Evolutionary conservation across 2,329 filamentous ascomycete species (phyloP).

Genomic region (Chalara sp.): DNA sequence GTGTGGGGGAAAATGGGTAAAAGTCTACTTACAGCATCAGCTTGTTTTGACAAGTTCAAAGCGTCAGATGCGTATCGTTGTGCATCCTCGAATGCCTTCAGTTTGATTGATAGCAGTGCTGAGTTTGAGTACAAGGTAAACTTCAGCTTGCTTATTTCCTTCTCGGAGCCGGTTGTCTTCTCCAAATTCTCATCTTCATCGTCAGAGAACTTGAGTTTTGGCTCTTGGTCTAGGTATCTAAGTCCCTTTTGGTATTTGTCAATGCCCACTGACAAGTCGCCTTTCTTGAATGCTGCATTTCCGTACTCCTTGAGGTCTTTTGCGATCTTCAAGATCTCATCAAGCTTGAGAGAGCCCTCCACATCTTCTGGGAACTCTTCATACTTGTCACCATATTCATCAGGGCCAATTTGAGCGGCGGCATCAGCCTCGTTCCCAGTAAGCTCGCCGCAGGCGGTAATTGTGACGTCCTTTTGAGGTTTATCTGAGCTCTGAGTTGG

Average conservation of each 20-base stretch:
- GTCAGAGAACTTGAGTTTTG: constrained; percentile 65
- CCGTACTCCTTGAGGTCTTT: constrained; percentile 84
- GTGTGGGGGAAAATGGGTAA: neutral
- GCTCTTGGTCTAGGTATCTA: constrained; percentile 82
- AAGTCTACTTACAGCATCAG: constrained; percentile 41
- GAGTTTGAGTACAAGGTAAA: constrained; percentile 86
- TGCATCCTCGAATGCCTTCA: constrained; percentile 63
- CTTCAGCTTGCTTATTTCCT: constrained; percentile 65
- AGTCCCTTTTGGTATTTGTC: constrained; percentile 94
- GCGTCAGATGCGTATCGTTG: constrained; percentile 66
- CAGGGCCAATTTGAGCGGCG: constrained; percentile 62
- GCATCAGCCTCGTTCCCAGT: constrained; percentile 61
- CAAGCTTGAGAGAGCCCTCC: constrained; percentile 46
- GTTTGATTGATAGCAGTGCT: constrained; percentile 79
- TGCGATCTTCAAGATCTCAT: constrained; percentile 70
- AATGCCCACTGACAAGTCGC: constrained; percentile 63
- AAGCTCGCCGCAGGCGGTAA: constrained; percentile 82
- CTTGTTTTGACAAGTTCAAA: constrained; percentile 57
- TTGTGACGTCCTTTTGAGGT: constrained; percentile 64
- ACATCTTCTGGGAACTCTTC: constrained; percentile 95
- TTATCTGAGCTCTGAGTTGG: constrained; percentile 71
- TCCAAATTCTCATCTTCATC: constrained; percentile 35
- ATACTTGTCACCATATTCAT: constrained; percentile 81
- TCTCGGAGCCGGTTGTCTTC: constrained; percentile 42
- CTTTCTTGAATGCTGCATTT: constrained; percentile 83